Evolutionary conservation across 139 green algal genomes (phyloP).

Genomic region (Spirogloea muscicola): DNA sequence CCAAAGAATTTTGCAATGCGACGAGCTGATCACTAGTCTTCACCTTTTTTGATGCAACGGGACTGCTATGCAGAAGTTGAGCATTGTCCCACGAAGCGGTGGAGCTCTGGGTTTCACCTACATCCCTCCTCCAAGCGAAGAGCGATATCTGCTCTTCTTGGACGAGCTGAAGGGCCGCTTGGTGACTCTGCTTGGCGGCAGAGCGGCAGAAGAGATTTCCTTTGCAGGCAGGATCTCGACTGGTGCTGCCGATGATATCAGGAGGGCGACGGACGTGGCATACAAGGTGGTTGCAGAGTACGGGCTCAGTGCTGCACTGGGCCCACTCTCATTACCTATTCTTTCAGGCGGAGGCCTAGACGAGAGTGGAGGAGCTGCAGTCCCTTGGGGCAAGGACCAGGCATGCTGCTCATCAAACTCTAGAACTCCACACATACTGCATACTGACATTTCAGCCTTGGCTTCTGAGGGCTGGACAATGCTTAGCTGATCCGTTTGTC

Average conservation of each 20-base stretch:
- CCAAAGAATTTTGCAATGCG: too few relatives aligned
- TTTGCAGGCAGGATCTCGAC: conserved; percentile 57
- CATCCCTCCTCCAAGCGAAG: conserved; percentile 54
- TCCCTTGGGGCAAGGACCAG: conserved; percentile 48
- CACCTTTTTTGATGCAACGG: too few relatives aligned
- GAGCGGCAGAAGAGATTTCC: conserved; percentile 81
- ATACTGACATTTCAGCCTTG: too few relatives aligned
- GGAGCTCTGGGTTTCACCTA: conserved; percentile 79
- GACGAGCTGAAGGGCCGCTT: conserved; percentile 80
- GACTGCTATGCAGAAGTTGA: conserved; percentile 48
- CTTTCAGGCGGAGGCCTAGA: conserved; percentile 64
- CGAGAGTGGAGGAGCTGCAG: conserved; percentile 48
- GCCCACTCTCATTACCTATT: conserved; percentile 70
- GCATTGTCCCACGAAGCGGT: conserved; percentile 79
- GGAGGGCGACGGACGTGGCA: conserved; percentile 78
- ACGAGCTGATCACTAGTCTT: too few relatives aligned
- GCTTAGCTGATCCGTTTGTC: too few relatives aligned
- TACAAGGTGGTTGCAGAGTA: conserved; percentile 65
- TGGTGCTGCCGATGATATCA: conserved; percentile 81
- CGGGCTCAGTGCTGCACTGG: conserved; percentile 67
- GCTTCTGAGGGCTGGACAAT: too few relatives aligned
- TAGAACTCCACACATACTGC: too few relatives aligned
- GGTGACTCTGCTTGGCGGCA: conserved; percentile 81
- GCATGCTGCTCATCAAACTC: too few relatives aligned
- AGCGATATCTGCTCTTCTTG: conserved; percentile 83